Base-by-base conservation (phyloP, 2,329 filamentous ascomycete species). In the Scolecobasidium constrictum region DNA sequence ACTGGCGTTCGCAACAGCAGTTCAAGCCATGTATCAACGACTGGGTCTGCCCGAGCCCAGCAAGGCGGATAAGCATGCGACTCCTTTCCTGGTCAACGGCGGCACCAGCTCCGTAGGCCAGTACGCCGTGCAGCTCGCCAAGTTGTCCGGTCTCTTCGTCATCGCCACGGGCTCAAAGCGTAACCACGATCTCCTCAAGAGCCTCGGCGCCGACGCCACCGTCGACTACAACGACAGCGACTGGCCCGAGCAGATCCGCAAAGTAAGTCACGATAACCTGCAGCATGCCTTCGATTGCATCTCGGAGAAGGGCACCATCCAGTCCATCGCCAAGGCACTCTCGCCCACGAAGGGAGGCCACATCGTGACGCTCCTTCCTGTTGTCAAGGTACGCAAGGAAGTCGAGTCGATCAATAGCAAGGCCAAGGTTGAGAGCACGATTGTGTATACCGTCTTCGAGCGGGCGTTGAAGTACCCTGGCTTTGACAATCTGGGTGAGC, bases 161-260 rank as follows among this genome's bases (percentile, higher is more conserved):
- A 50, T 63, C 42, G 54, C 55, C 2, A 64, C 65, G 0, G 58
- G 59, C 1, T 61, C 60, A 4, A 54, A 53, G 38, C 53, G 54
- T 35, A 60, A 61, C 35, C 37, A 58, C 7, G 53, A 54, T 2
- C 48, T 48, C 11, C 34, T 60, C 18, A 56, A 57, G 40, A 45
- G 43, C 3, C 44, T 62, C 2, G 59, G 59, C 6, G 58, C 58
- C 7, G 38, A 46, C 3, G 51, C 49, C 3, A 56, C 49, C 1
- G 54, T 61, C 22, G 56, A 60, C 43, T 56, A 46, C 50, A 53
- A 53, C 3, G 53, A 51, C 11, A 28, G 52, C 2, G 50, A 40
- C 17, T 56, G 80, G 2, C 51, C 67, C 4, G 59, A 63, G 19
- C 55, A 54, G 3, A 56, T 81, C 5, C 84, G 84, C 66, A 78